Percentiles rank a stretch among this genome's conserved stretches.
These are phyloP conservation scores for Epichloe hybrida DNA, from an alignment of 2,329 filamentous ascomycete genomes.

Conservation along the genomic window DNA sequence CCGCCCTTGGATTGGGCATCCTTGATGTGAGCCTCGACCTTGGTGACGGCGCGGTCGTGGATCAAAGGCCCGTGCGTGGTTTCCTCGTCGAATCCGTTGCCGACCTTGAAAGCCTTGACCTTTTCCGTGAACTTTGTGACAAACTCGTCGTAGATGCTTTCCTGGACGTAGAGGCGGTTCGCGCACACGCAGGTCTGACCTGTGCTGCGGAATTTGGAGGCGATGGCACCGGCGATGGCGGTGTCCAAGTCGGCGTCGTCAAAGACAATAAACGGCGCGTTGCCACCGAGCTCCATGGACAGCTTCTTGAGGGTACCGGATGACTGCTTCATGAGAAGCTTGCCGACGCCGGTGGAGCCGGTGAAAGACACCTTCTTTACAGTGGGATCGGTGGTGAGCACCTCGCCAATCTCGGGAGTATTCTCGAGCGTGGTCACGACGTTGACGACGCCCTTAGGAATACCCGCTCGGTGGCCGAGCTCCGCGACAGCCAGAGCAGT, in stretches of 20 bases:
- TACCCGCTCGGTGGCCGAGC: conserved; percentile 71
- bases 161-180: conserved; percentile 71
- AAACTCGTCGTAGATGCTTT: conserved; percentile 65
- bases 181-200: conserved; percentile 93
- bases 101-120: conserved; percentile 62
- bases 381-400: conserved; percentile 56
- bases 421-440: conserved; percentile 69
- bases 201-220: conserved; percentile 84
- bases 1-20: conserved; percentile 70
- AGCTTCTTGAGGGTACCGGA: conserved; percentile 69
- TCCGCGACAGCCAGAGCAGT: conserved; percentile 80
- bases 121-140: conserved; percentile 54
- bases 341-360: conserved; percentile 57
- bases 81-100: conserved; percentile 55
- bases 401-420: conserved; percentile 64
- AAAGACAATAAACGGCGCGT: conserved; percentile 93
- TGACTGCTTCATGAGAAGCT: conserved; percentile 79
- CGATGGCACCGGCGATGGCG: conserved; percentile 70
- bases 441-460: conserved; percentile 85
- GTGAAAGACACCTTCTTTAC: conserved; percentile 92
- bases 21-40: conserved; percentile 66
- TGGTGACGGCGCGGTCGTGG: conserved; percentile 66
- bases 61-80: conserved; percentile 75
- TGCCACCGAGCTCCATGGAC: conserved; percentile 86
- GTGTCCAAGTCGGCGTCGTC: conserved; percentile 82